Evolutionary conservation across 257 asterid genomes (phyloP).

Genomic region (Ballota nigra): DNA sequence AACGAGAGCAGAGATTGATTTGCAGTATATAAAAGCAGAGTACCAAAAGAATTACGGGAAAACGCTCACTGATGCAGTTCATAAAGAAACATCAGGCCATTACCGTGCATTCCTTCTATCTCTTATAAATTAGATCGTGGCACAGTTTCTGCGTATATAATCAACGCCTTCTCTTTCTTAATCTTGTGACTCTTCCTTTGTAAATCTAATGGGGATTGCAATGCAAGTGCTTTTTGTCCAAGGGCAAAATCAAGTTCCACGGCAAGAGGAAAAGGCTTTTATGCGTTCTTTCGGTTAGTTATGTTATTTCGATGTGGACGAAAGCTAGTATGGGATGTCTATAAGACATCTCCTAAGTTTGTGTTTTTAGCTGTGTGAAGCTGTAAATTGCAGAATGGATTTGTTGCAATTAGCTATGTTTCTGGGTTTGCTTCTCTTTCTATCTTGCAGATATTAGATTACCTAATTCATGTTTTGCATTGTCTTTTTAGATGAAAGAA

Average conservation of each 20-base stretch:
- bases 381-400: not conserved
- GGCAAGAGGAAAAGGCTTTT: not conserved
- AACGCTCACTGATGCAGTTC: constrained; percentile 61
- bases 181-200: not conserved
- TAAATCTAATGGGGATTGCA: not conserved
- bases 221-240: not conserved
- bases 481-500: too few relatives aligned
- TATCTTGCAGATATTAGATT: not conserved
- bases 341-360: not conserved
- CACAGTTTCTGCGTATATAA: not conserved
- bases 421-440: not conserved
- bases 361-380: not conserved
- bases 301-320: too few relatives aligned
- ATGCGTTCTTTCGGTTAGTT: not conserved
- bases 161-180: not conserved
- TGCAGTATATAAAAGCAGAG: constrained; percentile 83
- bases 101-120: constrained; percentile 70
- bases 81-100: constrained; percentile 70
- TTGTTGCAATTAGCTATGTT: not conserved
- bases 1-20: constrained; percentile 86
- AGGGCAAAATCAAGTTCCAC: not conserved
- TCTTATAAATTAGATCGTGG: constrained; percentile 52
- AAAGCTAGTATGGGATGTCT: not conserved
- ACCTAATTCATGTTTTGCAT: not conserved
- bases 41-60: constrained; percentile 75